Evolutionary conservation across 1,284 basidiomycete genomes (phyloP), one percentile per base, ranked within the genome.

Genomic region (Ganoderma lucidum): DNA sequence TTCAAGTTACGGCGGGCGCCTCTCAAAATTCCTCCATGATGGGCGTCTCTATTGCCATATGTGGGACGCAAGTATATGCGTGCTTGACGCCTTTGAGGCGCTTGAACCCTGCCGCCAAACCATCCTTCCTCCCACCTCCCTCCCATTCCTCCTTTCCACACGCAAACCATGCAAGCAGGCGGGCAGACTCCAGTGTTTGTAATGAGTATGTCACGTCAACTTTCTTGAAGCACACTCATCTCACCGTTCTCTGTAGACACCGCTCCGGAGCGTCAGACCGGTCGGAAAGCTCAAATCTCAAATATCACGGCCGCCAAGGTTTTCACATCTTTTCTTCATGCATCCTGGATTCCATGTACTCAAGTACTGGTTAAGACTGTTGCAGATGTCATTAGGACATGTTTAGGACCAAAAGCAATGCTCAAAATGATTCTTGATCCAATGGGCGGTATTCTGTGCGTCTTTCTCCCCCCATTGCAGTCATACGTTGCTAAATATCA

Each of bases 391-490:
- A 99, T 99, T 76, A 84, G 97, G 72, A 99, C 97, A 75, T 99
- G 97, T 89, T 83, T 99, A 42, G 97, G 98, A 6, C 97, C 97
- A 4, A 97, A 98, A 80, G 92, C 97, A 56, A 99, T 99, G 97
- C 86, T 99, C 72, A 99, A 99, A 87, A 99, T 99, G 97, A 98
- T 99, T 76, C 84, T 98, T 62, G 96, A 99, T 84, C 96, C 96
- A 3, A 98, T 98, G 96, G 96, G 96, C 67, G 96, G 96, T 65
- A 98, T 98, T 75, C 78, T 97, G 95, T 96, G 74, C 78, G 93
- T 86, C 23, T 23, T 19, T 19, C 44, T 41, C 32, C 10, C 62
- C 37, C 35, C 12, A 37, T 44, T 44, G 39, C 44, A 61, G 30
- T 56, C 14, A 37, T 41, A 42, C 23, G 32, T 30, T 65, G 28